Percentiles rank a stretch among this genome's conserved stretches.
These are phyloP conservation scores for Eutypella sp. DNA, from an alignment of 2,329 filamentous ascomycete genomes.

Conservation along the genomic window DNA sequence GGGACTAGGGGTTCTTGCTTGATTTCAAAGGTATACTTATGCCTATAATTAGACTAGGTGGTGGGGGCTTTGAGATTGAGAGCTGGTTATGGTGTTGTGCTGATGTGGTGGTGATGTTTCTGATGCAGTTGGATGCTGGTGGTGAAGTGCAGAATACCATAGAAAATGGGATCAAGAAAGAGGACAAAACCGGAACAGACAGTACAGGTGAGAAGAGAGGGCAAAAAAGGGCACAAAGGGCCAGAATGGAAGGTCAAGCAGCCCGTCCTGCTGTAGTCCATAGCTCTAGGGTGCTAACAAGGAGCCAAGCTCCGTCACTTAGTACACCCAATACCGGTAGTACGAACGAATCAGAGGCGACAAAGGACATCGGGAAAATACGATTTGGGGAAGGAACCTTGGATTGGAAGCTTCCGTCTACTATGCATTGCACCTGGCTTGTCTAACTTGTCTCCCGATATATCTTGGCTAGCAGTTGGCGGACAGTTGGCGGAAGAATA, in stretches of 20 bases:
- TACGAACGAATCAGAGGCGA: slow-evolving; percentile 23
- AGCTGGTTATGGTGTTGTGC: not conserved
- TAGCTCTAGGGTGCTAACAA: slow-evolving; percentile 24
- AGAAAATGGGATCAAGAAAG: not conserved
- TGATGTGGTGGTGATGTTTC: not conserved
- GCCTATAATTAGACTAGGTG: not conserved
- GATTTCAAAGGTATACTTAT: not conserved
- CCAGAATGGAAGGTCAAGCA: not conserved
- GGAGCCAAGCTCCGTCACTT: slow-evolving; percentile 20
- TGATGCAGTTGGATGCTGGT: not conserved
- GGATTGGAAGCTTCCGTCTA: slow-evolving; percentile 13
- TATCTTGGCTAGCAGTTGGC: too few relatives aligned
- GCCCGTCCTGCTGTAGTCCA: too few relatives aligned
- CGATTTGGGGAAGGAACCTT: slow-evolving; percentile 20
- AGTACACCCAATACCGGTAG: slow-evolving; percentile 20
- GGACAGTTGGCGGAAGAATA: too few relatives aligned
- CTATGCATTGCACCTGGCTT: slow-evolving; percentile 13
- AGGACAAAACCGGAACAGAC: not conserved
- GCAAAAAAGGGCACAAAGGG: not conserved
- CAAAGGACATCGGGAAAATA: slow-evolving; percentile 9
- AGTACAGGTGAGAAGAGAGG: not conserved
- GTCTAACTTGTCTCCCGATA: not conserved
- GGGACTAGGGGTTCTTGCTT: too few relatives aligned
- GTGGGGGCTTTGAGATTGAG: not conserved
- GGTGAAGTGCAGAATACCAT: not conserved